These are phyloP conservation scores for Eucalyptus shirleyi DNA, from an alignment of 345 rosid species.

Conservation along the genomic window DNA sequence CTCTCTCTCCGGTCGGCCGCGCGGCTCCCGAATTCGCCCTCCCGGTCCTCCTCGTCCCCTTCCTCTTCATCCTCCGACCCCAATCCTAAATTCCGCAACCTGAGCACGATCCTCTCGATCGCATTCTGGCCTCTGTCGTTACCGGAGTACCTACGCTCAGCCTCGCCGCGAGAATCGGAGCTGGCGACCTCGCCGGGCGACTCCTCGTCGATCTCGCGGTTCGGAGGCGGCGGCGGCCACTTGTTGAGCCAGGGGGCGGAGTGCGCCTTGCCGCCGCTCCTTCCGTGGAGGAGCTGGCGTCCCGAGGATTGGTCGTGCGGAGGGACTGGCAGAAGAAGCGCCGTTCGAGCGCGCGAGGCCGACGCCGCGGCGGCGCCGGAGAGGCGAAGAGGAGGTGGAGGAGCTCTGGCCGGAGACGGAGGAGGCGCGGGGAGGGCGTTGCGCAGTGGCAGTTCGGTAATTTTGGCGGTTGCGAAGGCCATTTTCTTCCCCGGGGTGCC, in stretches of 20 bases:
- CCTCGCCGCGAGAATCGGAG: not conserved
- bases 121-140: constrained; percentile 52
- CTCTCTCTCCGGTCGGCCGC: constrained; percentile 63
- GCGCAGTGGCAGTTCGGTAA: too few relatives aligned
- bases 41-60: constrained; percentile 21
- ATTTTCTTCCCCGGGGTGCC: too few relatives aligned
- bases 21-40: constrained; percentile 3
- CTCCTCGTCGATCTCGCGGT: not conserved
- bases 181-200: not conserved
- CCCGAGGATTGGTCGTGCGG: constrained; percentile 11
- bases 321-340: constrained; percentile 23
- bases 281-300: constrained; percentile 1
- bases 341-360: constrained; percentile 4
- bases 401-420: too few relatives aligned
- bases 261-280: not conserved
- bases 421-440: too few relatives aligned
- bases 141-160: constrained; percentile 8
- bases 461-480: too few relatives aligned
- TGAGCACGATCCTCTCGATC: constrained; percentile 74
- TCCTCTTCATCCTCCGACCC: constrained; percentile 62
- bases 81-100: constrained; percentile 71
- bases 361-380: not conserved
- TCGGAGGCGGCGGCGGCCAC: not conserved
- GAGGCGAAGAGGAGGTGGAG: too few relatives aligned
- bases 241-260: constrained; percentile 47